phyloP scores from a whole-genome alignment of 495 filamentous ascomycete genomes.

The Talaromyces thailandensis region DNA sequence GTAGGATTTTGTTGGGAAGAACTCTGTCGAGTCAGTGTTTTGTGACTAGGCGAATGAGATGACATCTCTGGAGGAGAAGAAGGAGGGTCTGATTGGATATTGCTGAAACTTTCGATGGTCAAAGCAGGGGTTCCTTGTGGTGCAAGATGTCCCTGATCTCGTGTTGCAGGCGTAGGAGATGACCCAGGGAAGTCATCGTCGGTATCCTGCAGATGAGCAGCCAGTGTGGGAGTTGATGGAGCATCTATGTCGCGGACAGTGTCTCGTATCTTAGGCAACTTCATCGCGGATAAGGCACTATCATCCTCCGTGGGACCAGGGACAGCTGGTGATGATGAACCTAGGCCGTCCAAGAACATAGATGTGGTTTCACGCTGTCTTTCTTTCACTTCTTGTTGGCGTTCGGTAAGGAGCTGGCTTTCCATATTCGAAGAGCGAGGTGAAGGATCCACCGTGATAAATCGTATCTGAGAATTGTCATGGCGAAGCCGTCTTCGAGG shows the following conservation, averaged over 20 bases:
- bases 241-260: slow-evolving; percentile 17
- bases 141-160: slow-evolving; percentile 22
- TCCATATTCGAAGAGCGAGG: slow-evolving; percentile 34
- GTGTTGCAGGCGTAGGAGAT: slow-evolving; percentile 67
- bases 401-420: slow-evolving; percentile 63
- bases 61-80: slow-evolving; percentile 32
- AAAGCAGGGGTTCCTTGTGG: slow-evolving; percentile 12
- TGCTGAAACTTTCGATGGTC: slow-evolving; percentile 10
- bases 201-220: slow-evolving; percentile 24
- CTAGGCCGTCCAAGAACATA: slow-evolving; percentile 62
- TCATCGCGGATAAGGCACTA: slow-evolving; percentile 28
- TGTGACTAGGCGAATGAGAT: slow-evolving; percentile 2
- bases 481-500: slow-evolving; percentile 47
- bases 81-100: slow-evolving; percentile 20
- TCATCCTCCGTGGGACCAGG: slow-evolving; percentile 20
- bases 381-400: slow-evolving; percentile 59
- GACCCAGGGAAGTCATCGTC: slow-evolving; percentile 63
- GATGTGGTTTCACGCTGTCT: slow-evolving; percentile 52
- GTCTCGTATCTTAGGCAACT: slow-evolving; percentile 19
- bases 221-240: slow-evolving; percentile 40
- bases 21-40: not conserved
- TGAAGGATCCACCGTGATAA: slow-evolving; percentile 55
- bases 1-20: slow-evolving; percentile 12
- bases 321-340: slow-evolving; percentile 44
- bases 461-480: slow-evolving; percentile 71